Base-by-base conservation (phyloP, 352 stramenopile genomes). In the Pythium vanterpoolii region DNA sequence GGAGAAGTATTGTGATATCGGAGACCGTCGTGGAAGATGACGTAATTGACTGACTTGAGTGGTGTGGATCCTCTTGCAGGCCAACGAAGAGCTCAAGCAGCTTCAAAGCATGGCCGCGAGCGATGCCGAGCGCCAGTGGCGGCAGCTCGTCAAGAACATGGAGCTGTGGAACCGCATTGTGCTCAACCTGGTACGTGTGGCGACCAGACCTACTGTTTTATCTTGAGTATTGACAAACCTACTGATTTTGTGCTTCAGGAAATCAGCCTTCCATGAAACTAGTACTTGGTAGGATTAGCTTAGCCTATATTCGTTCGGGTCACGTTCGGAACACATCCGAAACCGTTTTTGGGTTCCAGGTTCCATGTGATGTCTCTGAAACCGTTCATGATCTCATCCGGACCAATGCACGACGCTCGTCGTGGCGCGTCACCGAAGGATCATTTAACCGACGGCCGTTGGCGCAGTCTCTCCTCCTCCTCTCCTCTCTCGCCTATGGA, bases 151-250 rank as follows among this genome's bases (percentile, higher is more conserved):
- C 23, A 89, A 89, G 73, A 87, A 77, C 68, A 94, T 94, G 83
- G 85, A 94, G 64, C 57, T 77, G 16, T 94, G 85, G 85, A 92
- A 90, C 65, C 82, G 84, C 65, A 91, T 94, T 55, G 68, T 94
- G 40, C 81, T 87, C 68, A 92, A 87, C 53, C 61, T 94, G 66
- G 84, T 90, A 43, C 26, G 51, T 7, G 1, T 28, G 1, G 5
- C 5, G 8, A 10, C 9, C 28, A 19, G 4, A 31, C 5, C 21
- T 31, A 31, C 21, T 58, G 26, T 13, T n/a, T 30, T 30, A 33
- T 36, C 1, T 23, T 24, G 14, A 33, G 2, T 11, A 5, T 7
- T 28, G 13, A 33, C 23, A 26, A 8, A 53, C 19, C 18, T 53
- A 53, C 46, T 42, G 16, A 53, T 40, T 23, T 40, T 16, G 21